phyloP scores from a whole-genome alignment of 108 stramenopile genomes.

The Cyclotella sp. region DNA sequence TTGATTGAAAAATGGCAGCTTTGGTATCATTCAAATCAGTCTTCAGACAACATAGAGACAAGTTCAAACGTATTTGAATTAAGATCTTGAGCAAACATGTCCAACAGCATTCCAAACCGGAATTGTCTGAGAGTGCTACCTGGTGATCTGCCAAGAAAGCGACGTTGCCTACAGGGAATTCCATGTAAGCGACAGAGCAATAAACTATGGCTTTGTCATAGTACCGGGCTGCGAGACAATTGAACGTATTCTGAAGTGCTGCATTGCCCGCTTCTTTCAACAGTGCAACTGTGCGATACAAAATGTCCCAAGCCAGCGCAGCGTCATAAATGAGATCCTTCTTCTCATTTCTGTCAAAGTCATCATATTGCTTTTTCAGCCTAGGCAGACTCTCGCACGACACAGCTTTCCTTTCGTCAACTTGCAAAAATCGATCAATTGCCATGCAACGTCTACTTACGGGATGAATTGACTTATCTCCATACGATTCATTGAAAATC shows the following conservation, averaged over 20 bases:
- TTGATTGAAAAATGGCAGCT: constrained; percentile 62
- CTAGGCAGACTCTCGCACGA: not conserved
- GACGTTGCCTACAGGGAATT: constrained; percentile 40
- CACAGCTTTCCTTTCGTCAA: not conserved
- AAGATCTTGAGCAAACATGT: constrained; percentile 58
- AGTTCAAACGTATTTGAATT: constrained; percentile 68
- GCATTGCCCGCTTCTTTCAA: constrained; percentile 81
- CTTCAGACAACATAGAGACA: constrained; percentile 68
- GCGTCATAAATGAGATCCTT: constrained; percentile 9
- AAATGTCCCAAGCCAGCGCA: constrained; percentile 49
- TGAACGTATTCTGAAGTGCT: constrained; percentile 57
- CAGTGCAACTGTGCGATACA: constrained; percentile 53
- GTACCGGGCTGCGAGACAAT: constrained; percentile 61
- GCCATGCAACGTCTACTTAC: constrained; percentile 6
- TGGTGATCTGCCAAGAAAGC: constrained; percentile 48
- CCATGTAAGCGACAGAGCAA: constrained; percentile 66
- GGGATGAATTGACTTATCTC: constrained; percentile 22
- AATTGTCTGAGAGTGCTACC: constrained; percentile 28
- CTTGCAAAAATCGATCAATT: not conserved
- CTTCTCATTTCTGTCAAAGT: not conserved
- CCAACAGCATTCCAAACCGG: constrained; percentile 53
- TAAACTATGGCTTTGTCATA: constrained; percentile 84
- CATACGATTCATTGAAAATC: constrained; percentile 41
- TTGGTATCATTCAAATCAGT: constrained; percentile 37
- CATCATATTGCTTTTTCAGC: not conserved